phyloP scores from a whole-genome alignment of 306 rosid species.

The Rosa lucieae region DNA sequence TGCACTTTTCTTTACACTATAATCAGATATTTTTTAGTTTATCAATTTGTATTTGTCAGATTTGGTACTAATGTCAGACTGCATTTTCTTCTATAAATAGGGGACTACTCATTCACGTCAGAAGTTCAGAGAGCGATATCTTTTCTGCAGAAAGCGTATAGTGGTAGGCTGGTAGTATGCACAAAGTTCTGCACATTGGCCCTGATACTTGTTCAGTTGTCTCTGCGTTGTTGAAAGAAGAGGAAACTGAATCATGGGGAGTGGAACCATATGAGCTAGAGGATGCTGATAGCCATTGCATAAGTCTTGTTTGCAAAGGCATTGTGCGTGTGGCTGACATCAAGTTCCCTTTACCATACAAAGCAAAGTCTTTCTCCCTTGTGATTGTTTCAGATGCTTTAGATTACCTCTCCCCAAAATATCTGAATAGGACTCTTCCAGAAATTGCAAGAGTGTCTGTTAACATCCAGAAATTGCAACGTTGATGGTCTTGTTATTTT shows the following conservation, averaged over 20 bases:
- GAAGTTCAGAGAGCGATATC: slow-evolving; percentile 77
- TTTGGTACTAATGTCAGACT: slow-evolving; percentile 1
- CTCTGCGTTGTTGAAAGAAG: slow-evolving; percentile 60
- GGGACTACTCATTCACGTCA: slow-evolving; percentile 70
- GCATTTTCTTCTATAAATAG: slow-evolving; percentile 33
- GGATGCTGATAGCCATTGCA: slow-evolving; percentile 70
- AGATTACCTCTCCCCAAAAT: slow-evolving; percentile 82
- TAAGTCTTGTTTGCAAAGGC: slow-evolving; percentile 71
- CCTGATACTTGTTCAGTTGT: slow-evolving; percentile 86
- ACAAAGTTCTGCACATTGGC: slow-evolving; percentile 79
- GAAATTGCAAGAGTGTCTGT: slow-evolving; percentile 79
- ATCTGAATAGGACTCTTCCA: slow-evolving; percentile 81
- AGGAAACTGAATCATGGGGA: slow-evolving; percentile 91
- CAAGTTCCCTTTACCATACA: slow-evolving; percentile 83
- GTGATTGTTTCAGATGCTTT: slow-evolving; percentile 33
- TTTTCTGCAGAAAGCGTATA: slow-evolving; percentile 64
- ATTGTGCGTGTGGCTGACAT: slow-evolving; percentile 78
- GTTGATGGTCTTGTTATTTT: slow-evolving; percentile 65
- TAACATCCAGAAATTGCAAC: too few relatives aligned
- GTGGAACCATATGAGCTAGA: slow-evolving; percentile 89
- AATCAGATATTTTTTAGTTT: background rate
- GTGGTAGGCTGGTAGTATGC: slow-evolving; percentile 47
- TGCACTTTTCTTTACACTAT: background rate
- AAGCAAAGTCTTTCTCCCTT: slow-evolving; percentile 77
- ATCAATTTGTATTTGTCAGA: background rate